These are phyloP conservation scores for Fusarium subglutinans DNA, from an alignment of 2,329 filamentous ascomycete species.

Conservation along the genomic window DNA sequence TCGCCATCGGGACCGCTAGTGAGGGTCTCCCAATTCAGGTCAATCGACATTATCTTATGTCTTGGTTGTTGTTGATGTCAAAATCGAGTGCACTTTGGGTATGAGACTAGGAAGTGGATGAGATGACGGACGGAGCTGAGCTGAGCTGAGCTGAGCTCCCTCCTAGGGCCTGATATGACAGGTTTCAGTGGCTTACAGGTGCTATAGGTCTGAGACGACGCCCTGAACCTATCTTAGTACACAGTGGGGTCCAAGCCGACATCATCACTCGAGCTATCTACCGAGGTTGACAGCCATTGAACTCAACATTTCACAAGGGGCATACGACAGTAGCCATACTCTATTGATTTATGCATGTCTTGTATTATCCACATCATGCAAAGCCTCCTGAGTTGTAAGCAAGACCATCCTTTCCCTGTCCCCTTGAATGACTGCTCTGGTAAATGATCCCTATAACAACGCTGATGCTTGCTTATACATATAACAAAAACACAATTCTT, in stretches of 20 bases:
- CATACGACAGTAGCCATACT: not conserved
- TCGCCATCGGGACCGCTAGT: constrained; percentile 89
- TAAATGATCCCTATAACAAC: constrained; percentile 8
- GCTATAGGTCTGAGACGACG: not conserved
- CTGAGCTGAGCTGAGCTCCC: not conserved
- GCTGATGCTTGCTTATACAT: constrained; percentile 22
- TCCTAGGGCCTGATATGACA: not conserved
- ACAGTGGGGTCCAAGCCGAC: not conserved
- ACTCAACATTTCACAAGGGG: not conserved
- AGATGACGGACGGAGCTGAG: not conserved
- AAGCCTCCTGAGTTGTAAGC: not conserved
- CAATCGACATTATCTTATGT: constrained; percentile 81
- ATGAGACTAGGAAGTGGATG: constrained; percentile 14
- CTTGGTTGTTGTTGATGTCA: not conserved
- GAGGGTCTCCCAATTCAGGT: constrained; percentile 94
- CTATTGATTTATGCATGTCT: constrained; percentile 2
- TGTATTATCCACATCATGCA: constrained; percentile 8
- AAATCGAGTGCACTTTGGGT: not conserved
- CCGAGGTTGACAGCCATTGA: not conserved
- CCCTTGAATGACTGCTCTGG: constrained; percentile 16
- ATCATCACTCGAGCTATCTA: not conserved
- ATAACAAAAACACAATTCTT: constrained; percentile 17
- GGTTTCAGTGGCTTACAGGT: constrained; percentile 14
- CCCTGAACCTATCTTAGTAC: not conserved
- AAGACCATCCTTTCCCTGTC: not conserved